Evolutionary conservation across 129 eudicot species (phyloP), one percentile per base, ranked within the genome.

Genomic region (Deinandra increscens): DNA sequence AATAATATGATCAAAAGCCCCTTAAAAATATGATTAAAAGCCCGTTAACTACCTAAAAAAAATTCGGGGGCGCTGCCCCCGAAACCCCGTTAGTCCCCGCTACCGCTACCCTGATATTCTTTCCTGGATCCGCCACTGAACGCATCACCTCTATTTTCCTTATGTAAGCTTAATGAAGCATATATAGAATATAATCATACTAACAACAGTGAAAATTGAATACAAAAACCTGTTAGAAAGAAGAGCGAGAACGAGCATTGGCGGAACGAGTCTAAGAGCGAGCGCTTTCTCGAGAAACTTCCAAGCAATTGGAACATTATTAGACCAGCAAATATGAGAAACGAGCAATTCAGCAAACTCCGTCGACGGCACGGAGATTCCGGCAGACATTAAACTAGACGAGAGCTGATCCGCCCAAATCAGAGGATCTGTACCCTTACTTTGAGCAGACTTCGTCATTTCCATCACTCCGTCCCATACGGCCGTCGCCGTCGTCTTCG

Each of bases 201-300:
- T 7, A 23, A 9, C 5, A 54, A 14, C 1, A 64, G 15, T 22
- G 12, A 65, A 65, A 8, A 55, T 12, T 12, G 6, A 20, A 19
- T 20, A 11, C 12, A 14, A 23, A 56, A 12, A 93, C 98, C 98
- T 93, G 63, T 72, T 71, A 22, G 98, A 89, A 41, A 93, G 87
- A 70, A 87, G 94, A 23, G 97, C 90, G 48, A 93, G 85, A 60
- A 87, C 89, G 48, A 89, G 88, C 82, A 87, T 39, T 14, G 98
- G 95, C 15, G 98, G 95, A 6, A 78, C 91, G 61, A 93, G 61
- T 64, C 86, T 81, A 41, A 80, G 33, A 4, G 80, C 65, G 44
- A 89, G 42, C 26, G 97, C 97, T 73, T 87, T 89, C 37, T 93
- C 98, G 0, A 93, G 85, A 79, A 79, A 87, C 64, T 93, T 93